phyloP scores from a whole-genome alignment of 1,284 basidiomycete genomes.

The Ustilago esculenta region DNA sequence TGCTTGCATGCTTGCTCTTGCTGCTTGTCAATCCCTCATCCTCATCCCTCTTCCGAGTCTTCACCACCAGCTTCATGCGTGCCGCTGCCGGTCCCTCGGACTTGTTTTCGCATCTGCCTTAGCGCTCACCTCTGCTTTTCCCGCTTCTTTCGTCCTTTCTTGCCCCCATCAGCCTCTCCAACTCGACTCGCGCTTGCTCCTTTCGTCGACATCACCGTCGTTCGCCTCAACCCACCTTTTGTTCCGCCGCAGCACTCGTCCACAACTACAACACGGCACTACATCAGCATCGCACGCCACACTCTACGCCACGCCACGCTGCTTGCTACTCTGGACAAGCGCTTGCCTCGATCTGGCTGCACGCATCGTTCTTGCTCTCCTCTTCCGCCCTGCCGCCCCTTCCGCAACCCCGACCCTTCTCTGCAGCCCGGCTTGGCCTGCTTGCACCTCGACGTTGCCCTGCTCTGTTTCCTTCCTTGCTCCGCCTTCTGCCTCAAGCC shows the following conservation, averaged over 20 bases:
- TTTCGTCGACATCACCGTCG: constrained; percentile 11
- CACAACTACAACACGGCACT: not conserved
- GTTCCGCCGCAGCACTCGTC: not conserved
- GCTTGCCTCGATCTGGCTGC: not conserved
- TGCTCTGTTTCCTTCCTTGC: constrained; percentile 13
- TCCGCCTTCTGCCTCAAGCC: no score
- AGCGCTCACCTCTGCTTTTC: constrained; percentile 16
- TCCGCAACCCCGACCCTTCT: constrained; percentile 18
- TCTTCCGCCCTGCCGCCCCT: constrained; percentile 8
- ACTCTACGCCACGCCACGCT: not conserved
- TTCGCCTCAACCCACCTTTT: not conserved
- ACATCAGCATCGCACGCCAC: not conserved
- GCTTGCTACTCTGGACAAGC: not conserved
- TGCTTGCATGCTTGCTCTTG: no score
- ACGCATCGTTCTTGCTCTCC: not conserved
- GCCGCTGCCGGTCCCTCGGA: constrained; percentile 40
- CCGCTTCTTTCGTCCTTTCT: constrained; percentile 8
- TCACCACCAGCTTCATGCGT: constrained; percentile 31
- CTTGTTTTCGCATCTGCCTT: constrained; percentile 25
- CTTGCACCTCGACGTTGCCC: no score
- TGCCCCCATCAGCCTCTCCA: not conserved
- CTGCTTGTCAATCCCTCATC: not conserved
- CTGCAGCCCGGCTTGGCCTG: constrained; percentile 18
- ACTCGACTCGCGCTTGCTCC: constrained; percentile 3
- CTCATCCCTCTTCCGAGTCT: not conserved